A percentile compares a stretch with the other conserved stretches of the same genome.
Evolutionary conservation across 2,329 filamentous ascomycete species (phyloP).

Genomic region (Ceratocystis destructans): DNA sequence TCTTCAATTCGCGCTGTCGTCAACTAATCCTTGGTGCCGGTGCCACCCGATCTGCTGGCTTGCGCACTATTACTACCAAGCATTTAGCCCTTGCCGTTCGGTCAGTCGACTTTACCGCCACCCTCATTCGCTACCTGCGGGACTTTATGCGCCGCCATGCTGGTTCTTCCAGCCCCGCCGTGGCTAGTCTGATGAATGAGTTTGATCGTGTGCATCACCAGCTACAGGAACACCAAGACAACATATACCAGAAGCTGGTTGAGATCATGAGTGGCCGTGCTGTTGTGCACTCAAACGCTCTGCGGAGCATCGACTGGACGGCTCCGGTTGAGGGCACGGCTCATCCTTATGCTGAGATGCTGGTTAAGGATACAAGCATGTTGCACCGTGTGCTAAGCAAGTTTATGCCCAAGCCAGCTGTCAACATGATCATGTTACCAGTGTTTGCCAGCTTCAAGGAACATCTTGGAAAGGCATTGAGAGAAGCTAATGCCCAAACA

Average conservation of each 20-base stretch:
- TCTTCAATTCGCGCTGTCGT: conserved; percentile 93
- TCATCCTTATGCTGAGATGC: conserved; percentile 70
- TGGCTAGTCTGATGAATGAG: conserved; percentile 55
- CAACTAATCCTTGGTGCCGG: conserved; percentile 92
- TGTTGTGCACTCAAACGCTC: conserved; percentile 55
- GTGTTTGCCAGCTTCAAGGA: conserved; percentile 73
- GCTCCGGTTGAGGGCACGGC: conserved; percentile 25
- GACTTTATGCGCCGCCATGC: conserved; percentile 78
- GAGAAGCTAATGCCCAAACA: conserved; percentile 50
- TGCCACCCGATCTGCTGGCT: conserved; percentile 71
- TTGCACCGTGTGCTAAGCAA: conserved; percentile 73
- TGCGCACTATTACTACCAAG: conserved; percentile 94
- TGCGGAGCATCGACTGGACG: conserved; percentile 61
- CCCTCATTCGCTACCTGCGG: conserved; percentile 75
- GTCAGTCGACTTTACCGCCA: conserved; percentile 73
- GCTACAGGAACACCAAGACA: conserved; percentile 78
- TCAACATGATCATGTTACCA: conserved; percentile 70
- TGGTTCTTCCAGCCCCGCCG: conserved; percentile 32
- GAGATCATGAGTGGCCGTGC: conserved; percentile 81
- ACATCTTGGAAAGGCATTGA: conserved; percentile 60
- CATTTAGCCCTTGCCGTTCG: conserved; percentile 87
- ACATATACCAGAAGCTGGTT: conserved; percentile 82
- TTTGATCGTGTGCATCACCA: conserved; percentile 78
- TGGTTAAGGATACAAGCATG: conserved; percentile 74
- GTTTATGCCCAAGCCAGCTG: conserved; percentile 62